These are phyloP conservation scores for Ceratobasidium sp. DNA, from an alignment of 1,284 basidiomycete species.

Conservation along the genomic window DNA sequence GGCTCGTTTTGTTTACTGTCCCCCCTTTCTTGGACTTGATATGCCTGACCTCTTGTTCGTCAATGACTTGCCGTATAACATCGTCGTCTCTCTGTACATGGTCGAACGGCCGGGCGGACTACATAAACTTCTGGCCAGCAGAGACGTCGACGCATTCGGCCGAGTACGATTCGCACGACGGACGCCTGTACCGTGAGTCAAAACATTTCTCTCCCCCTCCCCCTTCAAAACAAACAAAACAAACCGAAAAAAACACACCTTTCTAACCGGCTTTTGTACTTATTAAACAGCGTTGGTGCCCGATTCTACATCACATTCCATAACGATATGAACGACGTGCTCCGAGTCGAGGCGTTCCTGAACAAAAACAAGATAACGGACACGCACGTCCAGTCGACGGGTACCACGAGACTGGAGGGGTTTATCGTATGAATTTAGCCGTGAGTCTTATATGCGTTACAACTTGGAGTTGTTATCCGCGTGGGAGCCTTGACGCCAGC, in stretches of 20 bases:
- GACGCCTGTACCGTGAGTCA: slow-evolving; percentile 42
- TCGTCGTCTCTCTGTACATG: slow-evolving; percentile 38
- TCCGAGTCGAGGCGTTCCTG: slow-evolving; percentile 38
- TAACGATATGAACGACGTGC: slow-evolving; percentile 26
- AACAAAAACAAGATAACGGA: slow-evolving; percentile 30
- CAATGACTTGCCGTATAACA: slow-evolving; percentile 37
- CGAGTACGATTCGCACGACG: slow-evolving; percentile 35
- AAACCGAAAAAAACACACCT: neutral
- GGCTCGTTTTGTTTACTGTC: too few species aligned
- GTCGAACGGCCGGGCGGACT: slow-evolving; percentile 15
- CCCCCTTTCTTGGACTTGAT: neutral
- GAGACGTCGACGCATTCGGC: slow-evolving; percentile 32
- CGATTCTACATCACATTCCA: slow-evolving; percentile 44
- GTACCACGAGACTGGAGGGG: slow-evolving; percentile 37
- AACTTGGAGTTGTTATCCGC: neutral
- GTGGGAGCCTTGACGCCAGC: neutral
- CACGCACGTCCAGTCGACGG: slow-evolving; percentile 38
- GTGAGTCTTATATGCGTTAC: neutral
- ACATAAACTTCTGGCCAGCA: slow-evolving; percentile 32
- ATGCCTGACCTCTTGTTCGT: slow-evolving; percentile 41
- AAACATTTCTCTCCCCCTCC: neutral
- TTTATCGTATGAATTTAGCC: slow-evolving; percentile 30
- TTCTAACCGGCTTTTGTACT: neutral
- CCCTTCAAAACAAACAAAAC: neutral
- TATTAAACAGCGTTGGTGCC: slow-evolving; percentile 14